Conservation (phyloP, 495 filamentous ascomycete species). For the Penicillium verhagenii region DNA sequence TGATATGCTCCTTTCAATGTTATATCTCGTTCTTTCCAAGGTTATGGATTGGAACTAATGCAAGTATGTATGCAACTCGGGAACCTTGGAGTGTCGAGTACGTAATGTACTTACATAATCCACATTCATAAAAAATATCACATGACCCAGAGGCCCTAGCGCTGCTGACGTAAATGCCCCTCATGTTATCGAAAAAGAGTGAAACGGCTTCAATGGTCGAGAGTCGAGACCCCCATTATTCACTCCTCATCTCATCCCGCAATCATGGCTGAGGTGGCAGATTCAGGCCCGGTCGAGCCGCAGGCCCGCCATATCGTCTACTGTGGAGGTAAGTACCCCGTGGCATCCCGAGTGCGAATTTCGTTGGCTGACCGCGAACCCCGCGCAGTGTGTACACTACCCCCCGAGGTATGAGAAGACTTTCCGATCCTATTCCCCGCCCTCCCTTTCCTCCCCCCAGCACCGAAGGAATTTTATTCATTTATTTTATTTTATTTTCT, state of each 20-base stretch:
- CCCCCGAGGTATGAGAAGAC: slow-evolving; percentile 80
- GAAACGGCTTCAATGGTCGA: background rate
- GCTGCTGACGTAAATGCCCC: background rate
- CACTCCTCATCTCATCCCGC: background rate
- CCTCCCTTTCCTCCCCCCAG: background rate
- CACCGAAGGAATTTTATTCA: too few relatives aligned
- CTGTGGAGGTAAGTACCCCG: slow-evolving; percentile 66
- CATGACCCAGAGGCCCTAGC: background rate
- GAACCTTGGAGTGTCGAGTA: too few relatives aligned
- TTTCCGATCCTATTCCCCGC: background rate
- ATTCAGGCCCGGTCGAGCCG: slow-evolving; percentile 45
- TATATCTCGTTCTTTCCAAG: too few relatives aligned
- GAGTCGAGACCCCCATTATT: background rate
- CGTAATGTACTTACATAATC: background rate
- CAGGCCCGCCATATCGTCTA: slow-evolving; percentile 70
- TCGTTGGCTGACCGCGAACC: background rate
- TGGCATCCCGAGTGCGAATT: background rate
- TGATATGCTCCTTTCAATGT: too few relatives aligned
- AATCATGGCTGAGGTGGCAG: slow-evolving; percentile 43
- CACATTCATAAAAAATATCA: too few relatives aligned
- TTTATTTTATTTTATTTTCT: too few relatives aligned
- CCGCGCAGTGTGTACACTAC: slow-evolving; percentile 78
- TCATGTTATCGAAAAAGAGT: background rate
- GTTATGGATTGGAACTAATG: too few relatives aligned
- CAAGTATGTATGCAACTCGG: too few relatives aligned